Evolutionary conservation across 495 filamentous ascomycete species (phyloP).

Genomic region (Aspergillus egyptiacus): DNA sequence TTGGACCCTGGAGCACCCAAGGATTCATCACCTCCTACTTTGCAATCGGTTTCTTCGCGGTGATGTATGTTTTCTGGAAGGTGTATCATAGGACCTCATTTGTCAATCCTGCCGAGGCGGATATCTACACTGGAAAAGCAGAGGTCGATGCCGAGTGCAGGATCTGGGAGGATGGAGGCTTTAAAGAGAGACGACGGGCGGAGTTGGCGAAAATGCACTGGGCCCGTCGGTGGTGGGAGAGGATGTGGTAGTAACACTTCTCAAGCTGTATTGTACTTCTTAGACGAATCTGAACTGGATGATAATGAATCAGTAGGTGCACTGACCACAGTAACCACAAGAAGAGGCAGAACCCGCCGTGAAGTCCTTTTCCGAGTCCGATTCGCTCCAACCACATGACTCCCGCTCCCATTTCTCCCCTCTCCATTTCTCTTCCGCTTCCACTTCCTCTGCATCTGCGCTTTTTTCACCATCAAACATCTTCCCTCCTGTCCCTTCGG

Average conservation of each 20-base stretch:
- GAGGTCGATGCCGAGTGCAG: constrained; percentile 32
- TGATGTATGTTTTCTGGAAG: constrained; percentile 33
- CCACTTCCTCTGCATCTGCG: not conserved
- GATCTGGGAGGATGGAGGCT: constrained; percentile 28
- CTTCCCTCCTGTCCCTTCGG: too few species aligned
- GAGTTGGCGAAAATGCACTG: constrained; percentile 25
- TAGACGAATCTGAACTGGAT: too few species aligned
- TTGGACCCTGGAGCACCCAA: constrained; percentile 28
- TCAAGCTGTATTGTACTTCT: not conserved
- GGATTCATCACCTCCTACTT: constrained; percentile 34
- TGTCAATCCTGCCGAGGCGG: constrained; percentile 22
- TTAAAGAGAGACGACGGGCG: constrained; percentile 21
- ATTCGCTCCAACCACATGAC: not conserved
- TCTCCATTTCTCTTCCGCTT: not conserved
- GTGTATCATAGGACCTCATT: constrained; percentile 25
- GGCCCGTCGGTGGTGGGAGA: constrained; percentile 24
- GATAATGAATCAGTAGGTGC: not conserved
- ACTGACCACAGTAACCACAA: constrained; percentile 9
- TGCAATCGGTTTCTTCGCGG: constrained; percentile 26
- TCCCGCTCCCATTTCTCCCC: not conserved
- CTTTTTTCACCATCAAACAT: not conserved
- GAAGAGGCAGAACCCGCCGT: constrained; percentile 4
- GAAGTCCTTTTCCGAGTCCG: constrained; percentile 6
- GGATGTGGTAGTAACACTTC: constrained; percentile 25
- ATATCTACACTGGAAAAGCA: constrained; percentile 27